Conservation (phyloP, 2,329 filamentous ascomycete species). For the Colletotrichum filicis region DNA sequence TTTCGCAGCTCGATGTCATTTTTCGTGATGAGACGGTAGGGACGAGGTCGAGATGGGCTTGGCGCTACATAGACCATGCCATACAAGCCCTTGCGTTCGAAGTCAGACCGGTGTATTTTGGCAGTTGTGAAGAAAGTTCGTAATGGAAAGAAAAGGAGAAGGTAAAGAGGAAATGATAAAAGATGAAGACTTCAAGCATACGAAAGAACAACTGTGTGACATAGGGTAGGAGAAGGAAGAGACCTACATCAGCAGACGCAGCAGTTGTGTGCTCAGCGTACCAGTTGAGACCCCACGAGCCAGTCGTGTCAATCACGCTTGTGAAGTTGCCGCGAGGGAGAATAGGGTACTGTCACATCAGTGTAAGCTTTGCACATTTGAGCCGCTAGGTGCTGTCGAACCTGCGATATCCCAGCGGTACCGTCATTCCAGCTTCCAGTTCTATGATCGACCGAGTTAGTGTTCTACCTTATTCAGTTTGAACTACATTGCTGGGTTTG, state of each 20-base stretch:
- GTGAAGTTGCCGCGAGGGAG: slow-evolving; percentile 27
- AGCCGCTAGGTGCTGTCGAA: neutral
- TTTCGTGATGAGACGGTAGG: slow-evolving; percentile 20
- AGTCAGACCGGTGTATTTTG: neutral
- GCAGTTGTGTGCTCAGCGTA: slow-evolving; percentile 27
- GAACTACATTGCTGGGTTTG: too few relatives aligned
- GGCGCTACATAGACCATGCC: slow-evolving; percentile 31
- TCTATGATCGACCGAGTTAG: neutral
- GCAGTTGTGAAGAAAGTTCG: neutral
- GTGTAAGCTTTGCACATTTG: neutral
- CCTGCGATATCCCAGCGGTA: slow-evolving; percentile 21
- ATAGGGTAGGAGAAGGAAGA: neutral
- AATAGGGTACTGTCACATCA: slow-evolving; percentile 1
- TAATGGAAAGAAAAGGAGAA: neutral
- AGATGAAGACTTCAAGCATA: too few relatives aligned
- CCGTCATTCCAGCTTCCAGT: slow-evolving; percentile 28
- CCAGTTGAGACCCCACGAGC: slow-evolving; percentile 28
- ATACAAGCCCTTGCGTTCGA: slow-evolving; percentile 13
- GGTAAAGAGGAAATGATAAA: neutral
- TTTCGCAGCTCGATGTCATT: slow-evolving; percentile 8
- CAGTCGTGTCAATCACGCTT: slow-evolving; percentile 17
- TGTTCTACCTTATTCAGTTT: neutral
- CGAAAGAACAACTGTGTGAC: neutral
- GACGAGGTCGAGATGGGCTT: slow-evolving; percentile 15
- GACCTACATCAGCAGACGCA: slow-evolving; percentile 19